phyloP scores from a whole-genome alignment of 2,329 filamentous ascomycete genomes.

The Aureobasidium sp. region DNA sequence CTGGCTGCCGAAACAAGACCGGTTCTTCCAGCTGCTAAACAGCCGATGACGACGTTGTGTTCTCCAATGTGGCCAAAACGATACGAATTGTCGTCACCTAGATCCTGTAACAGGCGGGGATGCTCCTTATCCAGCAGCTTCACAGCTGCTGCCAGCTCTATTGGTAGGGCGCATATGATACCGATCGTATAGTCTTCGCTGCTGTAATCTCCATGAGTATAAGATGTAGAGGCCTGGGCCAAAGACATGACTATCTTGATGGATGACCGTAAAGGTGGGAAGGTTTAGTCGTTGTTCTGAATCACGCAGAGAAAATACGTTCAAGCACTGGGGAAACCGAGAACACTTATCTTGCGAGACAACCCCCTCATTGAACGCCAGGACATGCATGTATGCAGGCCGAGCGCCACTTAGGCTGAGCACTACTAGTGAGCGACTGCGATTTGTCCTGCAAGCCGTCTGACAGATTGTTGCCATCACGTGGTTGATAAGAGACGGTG shows the following conservation, averaged over 20 bases:
- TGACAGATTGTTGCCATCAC: background rate
- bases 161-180: slow-evolving; percentile 17
- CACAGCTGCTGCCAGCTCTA: background rate
- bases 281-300: background rate
- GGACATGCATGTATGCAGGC: background rate
- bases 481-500: no score
- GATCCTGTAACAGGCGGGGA: background rate
- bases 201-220: background rate
- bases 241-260: background rate
- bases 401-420: background rate
- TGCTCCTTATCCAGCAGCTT: background rate
- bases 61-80: slow-evolving; percentile 15
- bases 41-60: slow-evolving; percentile 21
- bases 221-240: background rate
- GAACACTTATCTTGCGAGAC: background rate
- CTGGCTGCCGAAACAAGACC: slow-evolving; percentile 15
- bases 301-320: background rate
- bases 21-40: slow-evolving; percentile 16
- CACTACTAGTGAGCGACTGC: background rate
- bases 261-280: background rate
- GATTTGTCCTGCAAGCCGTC: background rate
- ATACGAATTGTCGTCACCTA: background rate
- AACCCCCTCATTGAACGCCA: background rate
- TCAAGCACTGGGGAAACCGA: background rate
- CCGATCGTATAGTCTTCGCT: slow-evolving; percentile 14